phyloP scores from a whole-genome alignment of 164 flowering plant genomes.

The Saururus chinensis region DNA sequence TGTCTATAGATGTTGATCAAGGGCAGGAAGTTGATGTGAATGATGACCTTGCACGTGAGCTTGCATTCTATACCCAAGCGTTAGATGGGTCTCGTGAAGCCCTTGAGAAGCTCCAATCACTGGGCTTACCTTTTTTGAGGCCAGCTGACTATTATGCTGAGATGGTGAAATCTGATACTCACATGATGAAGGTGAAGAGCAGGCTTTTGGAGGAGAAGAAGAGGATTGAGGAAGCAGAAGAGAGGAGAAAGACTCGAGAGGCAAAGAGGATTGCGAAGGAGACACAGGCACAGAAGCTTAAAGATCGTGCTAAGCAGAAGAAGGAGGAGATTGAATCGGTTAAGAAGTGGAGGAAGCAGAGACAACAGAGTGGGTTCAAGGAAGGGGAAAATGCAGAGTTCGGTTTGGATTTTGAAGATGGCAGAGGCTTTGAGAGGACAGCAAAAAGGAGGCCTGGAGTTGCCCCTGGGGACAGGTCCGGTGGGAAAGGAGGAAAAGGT shows the following conservation, averaged over 20 bases:
- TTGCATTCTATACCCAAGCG: conserved; percentile 76
- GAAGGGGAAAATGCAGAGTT: conserved; percentile 28
- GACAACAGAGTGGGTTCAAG: conserved; percentile 62
- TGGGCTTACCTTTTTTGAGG: conserved; percentile 74
- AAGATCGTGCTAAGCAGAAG: conserved; percentile 78
- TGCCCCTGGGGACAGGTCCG: conserved; percentile 73
- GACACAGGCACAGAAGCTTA: conserved; percentile 68
- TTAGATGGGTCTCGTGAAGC: conserved; percentile 71
- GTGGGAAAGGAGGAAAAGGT: conserved; percentile 41
- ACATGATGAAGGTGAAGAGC: conserved; percentile 78
- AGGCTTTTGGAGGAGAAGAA: conserved; percentile 69
- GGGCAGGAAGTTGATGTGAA: conserved; percentile 70
- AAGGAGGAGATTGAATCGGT: conserved; percentile 75
- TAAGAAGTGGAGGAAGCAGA: conserved; percentile 93
- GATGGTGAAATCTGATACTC: conserved; percentile 83
- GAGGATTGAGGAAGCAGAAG: conserved; percentile 76
- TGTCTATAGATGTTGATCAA: conserved; percentile 43
- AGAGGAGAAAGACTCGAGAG: conserved; percentile 84
- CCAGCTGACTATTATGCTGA: conserved; percentile 89
- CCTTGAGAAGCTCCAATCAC: conserved; percentile 50
- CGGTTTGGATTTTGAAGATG: conserved; percentile 45
- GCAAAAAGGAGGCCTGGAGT: conserved; percentile 64
- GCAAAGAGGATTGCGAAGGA: conserved; percentile 70
- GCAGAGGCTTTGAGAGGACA: conserved; percentile 51
- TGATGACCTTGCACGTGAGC: conserved; percentile 77